phyloP scores from a whole-genome alignment of 768 basidiomycete genomes.

The Podaxis mareebaensis region DNA sequence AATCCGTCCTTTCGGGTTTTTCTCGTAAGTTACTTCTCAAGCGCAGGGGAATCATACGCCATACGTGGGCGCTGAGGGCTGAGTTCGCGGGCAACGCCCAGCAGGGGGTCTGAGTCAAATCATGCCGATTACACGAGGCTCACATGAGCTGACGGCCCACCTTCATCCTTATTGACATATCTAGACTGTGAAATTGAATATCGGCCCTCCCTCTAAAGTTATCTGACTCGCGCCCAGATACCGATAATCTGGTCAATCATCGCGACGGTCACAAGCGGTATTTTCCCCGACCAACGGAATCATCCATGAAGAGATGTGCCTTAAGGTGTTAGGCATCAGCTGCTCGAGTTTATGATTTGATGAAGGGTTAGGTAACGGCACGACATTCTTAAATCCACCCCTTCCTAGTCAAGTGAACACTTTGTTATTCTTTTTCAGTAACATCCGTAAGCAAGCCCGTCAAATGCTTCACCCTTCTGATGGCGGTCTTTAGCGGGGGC shows the following conservation, averaged over 20 bases:
- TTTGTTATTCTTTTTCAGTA: no score
- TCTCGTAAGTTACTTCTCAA: neutral
- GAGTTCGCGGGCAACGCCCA: neutral
- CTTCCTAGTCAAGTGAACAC: no score
- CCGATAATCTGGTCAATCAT: neutral
- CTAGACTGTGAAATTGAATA: neutral
- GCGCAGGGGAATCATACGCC: neutral
- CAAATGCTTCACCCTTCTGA: no score
- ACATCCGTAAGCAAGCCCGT: no score
- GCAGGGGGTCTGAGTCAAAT: neutral
- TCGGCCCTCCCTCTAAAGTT: neutral
- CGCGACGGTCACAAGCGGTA: constrained; percentile 6
- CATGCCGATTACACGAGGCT: neutral
- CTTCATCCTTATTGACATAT: no score
- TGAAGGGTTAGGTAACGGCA: neutral
- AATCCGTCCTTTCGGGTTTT: neutral
- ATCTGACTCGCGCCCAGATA: neutral
- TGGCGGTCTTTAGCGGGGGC: no score
- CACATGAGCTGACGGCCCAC: neutral
- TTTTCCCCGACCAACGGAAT: neutral
- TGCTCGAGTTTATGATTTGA: neutral
- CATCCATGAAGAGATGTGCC: neutral
- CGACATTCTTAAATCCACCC: no score
- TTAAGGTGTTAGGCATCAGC: neutral
- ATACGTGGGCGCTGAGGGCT: neutral